Conservation (phyloP, 2,329 filamentous ascomycete genomes). For the Diaporthe sp. region DNA sequence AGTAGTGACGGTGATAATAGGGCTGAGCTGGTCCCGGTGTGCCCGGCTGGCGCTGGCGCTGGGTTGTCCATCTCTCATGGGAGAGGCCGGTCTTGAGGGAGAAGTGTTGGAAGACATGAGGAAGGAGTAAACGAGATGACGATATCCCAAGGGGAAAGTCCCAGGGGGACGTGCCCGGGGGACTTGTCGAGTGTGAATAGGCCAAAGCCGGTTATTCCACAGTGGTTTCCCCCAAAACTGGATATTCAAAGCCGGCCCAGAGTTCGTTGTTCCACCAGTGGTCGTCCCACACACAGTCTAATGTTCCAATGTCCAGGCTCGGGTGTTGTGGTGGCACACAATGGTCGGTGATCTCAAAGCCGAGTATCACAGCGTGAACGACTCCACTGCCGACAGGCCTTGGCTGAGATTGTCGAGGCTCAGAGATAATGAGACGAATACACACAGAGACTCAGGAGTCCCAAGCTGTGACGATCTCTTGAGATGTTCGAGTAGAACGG, state of each 20-base stretch:
- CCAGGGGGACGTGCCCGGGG: slow-evolving; percentile 32
- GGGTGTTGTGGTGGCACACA: not conserved
- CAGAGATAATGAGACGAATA: slow-evolving; percentile 18
- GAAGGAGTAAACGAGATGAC: slow-evolving; percentile 33
- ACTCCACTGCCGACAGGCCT: not conserved
- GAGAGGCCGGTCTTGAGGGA: slow-evolving; percentile 33
- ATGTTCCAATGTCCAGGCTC: not conserved
- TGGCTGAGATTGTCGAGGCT: slow-evolving; percentile 26
- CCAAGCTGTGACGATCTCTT: slow-evolving; percentile 15
- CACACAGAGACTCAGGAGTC: slow-evolving; percentile 18
- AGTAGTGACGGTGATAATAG: slow-evolving; percentile 37
- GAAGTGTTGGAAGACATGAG: slow-evolving; percentile 32
- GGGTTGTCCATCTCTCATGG: slow-evolving; percentile 24
- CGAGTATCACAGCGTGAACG: slow-evolving; percentile 1
- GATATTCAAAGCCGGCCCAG: not conserved
- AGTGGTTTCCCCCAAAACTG: not conserved
- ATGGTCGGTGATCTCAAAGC: slow-evolving; percentile 8
- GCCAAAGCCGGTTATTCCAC: not conserved
- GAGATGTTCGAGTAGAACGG: slow-evolving; percentile 6
- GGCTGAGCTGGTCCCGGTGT: slow-evolving; percentile 11
- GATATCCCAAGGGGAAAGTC: slow-evolving; percentile 29
- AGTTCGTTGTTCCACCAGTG: not conserved
- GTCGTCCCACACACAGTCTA: slow-evolving; percentile 10
- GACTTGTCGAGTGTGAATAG: not conserved
- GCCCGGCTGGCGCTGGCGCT: slow-evolving; percentile 9